phyloP scores from a whole-genome alignment of 2,329 filamentous ascomycete genomes.

The Metarhizium brunneum region DNA sequence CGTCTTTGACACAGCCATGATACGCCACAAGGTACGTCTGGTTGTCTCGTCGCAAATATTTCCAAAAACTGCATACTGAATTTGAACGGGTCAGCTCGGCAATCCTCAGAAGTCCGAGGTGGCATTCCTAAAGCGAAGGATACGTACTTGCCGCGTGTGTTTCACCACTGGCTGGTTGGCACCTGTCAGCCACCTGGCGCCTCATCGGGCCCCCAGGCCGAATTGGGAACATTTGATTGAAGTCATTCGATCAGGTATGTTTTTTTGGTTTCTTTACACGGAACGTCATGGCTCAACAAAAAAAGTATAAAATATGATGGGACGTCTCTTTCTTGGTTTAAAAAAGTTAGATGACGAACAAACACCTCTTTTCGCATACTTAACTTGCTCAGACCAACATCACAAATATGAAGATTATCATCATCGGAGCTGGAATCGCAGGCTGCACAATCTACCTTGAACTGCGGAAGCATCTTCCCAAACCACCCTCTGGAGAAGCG shows the following conservation, averaged over 20 bases:
- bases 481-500: not conserved
- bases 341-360: not conserved
- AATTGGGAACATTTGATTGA: not conserved
- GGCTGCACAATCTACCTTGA: conserved; percentile 16
- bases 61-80: not conserved
- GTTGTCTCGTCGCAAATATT: not conserved
- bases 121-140: not conserved
- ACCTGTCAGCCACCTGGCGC: not conserved
- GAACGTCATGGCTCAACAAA: not conserved
- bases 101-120: not conserved
- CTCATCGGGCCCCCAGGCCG: not conserved
- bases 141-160: not conserved
- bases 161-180: not conserved
- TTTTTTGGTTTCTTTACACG: not conserved
- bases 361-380: too few relatives aligned
- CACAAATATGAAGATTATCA: conserved; percentile 13
- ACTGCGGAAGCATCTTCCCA: conserved; percentile 13
- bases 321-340: not conserved
- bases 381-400: not conserved
- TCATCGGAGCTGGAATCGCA: conserved; percentile 17
- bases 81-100: not conserved
- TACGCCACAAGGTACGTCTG: not conserved
- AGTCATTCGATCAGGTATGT: not conserved
- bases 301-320: not conserved
- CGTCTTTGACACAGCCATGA: not conserved